These are phyloP conservation scores for Buddleja alternifolia DNA, from an alignment of 257 asterid species.

Conservation along the genomic window DNA sequence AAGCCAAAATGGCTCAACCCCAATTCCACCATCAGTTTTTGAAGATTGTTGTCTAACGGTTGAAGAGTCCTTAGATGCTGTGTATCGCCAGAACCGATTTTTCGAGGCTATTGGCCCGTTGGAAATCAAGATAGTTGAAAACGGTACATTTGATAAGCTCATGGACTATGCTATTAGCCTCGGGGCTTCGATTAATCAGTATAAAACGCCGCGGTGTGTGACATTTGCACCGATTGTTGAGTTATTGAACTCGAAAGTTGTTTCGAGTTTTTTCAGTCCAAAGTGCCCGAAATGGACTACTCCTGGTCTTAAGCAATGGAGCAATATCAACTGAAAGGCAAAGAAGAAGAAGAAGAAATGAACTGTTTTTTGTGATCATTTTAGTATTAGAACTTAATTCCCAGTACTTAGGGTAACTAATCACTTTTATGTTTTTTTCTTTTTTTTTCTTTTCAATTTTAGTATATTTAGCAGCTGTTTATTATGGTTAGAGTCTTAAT, in stretches of 20 bases:
- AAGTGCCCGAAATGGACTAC: conserved; percentile 77
- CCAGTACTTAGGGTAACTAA: conserved; percentile 49
- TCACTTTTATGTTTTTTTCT: conserved; percentile 42
- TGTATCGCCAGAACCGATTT: conserved; percentile 79
- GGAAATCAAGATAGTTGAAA: conserved; percentile 79
- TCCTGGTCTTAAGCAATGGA: conserved; percentile 78
- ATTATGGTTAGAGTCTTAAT: conserved; percentile 44
- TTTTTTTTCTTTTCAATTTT: neutral
- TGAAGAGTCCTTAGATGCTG: conserved; percentile 83
- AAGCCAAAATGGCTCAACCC: conserved; percentile 44
- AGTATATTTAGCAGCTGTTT: conserved; percentile 40
- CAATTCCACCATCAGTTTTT: conserved; percentile 75
- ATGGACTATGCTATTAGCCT: conserved; percentile 89
- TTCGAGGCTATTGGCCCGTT: conserved; percentile 83
- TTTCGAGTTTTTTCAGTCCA: conserved; percentile 66
- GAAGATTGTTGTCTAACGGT: conserved; percentile 85
- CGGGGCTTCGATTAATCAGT: conserved; percentile 92
- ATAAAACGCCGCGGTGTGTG: conserved; percentile 90
- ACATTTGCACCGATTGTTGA: conserved; percentile 79
- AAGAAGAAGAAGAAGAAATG: neutral
- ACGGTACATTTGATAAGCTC: conserved; percentile 84
- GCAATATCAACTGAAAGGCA: conserved; percentile 38
- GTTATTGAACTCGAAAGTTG: conserved; percentile 65
- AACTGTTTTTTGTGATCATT: conserved; percentile 45
- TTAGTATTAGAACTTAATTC: conserved; percentile 43